phyloP scores from a whole-genome alignment of 1,284 basidiomycete genomes.

The Trametes polyzona region DNA sequence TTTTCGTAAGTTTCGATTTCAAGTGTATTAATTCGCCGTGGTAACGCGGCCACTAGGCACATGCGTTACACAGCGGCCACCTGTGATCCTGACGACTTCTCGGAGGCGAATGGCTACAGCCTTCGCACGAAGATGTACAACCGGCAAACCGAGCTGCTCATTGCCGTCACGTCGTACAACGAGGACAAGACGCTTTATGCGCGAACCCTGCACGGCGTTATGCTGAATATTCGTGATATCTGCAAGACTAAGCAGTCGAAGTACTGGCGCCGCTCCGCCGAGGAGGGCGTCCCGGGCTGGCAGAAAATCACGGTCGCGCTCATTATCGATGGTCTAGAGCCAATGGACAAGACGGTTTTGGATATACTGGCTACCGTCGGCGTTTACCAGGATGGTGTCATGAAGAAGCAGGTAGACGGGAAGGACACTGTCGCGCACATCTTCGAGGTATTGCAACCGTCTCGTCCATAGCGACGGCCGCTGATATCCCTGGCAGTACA shows the following conservation, averaged over 20 bases:
- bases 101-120: slow-evolving; percentile 79
- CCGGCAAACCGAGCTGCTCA: slow-evolving; percentile 91
- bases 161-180: slow-evolving; percentile 89
- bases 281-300: slow-evolving; percentile 91
- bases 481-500: slow-evolving; percentile 60
- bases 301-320: slow-evolving; percentile 91
- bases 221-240: slow-evolving; percentile 98
- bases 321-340: slow-evolving; percentile 92
- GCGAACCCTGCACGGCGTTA: slow-evolving; percentile 92
- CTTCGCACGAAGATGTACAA: slow-evolving; percentile 86
- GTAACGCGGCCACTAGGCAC: slow-evolving; percentile 51
- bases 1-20: slow-evolving; percentile 78
- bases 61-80: slow-evolving; percentile 95
- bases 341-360: slow-evolving; percentile 94
- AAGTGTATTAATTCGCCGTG: no score
- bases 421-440: slow-evolving; percentile 93
- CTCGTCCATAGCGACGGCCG: background rate
- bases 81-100: slow-evolving; percentile 94
- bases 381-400: slow-evolving; percentile 92
- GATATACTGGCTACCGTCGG: slow-evolving; percentile 89
- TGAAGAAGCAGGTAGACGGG: slow-evolving; percentile 94
- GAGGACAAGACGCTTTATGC: slow-evolving; percentile 95
- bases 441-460: slow-evolving; percentile 67
- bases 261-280: slow-evolving; percentile 85
- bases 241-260: slow-evolving; percentile 96